phyloP scores from a whole-genome alignment of 768 basidiomycete genomes.

The Amanita rubescens region DNA sequence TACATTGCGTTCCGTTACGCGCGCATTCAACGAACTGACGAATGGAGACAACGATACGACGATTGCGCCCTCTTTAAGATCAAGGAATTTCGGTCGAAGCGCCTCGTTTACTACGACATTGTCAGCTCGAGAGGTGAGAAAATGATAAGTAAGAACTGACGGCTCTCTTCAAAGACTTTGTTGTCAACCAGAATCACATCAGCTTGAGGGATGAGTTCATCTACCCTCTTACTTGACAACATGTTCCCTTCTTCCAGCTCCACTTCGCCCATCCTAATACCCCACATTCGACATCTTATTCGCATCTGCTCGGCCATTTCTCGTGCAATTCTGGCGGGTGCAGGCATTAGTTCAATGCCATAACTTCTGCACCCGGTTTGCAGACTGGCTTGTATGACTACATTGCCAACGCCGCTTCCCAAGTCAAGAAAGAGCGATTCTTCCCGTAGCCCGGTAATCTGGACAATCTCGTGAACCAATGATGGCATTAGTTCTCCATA shows the following conservation, averaged over 20 bases:
- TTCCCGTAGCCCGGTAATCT: conserved; percentile 46
- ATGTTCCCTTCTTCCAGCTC: conserved; percentile 86
- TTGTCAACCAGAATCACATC: conserved; percentile 92
- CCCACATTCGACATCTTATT: conserved; percentile 88
- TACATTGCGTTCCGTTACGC: conserved; percentile 81
- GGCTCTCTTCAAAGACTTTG: conserved; percentile 68
- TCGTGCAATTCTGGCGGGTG: conserved; percentile 74
- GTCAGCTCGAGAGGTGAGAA: conserved; percentile 1
- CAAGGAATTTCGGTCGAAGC: conserved; percentile 83
- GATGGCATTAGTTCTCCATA: conserved; percentile 88
- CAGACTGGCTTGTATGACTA: conserved; percentile 72
- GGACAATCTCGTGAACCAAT: conserved; percentile 67
- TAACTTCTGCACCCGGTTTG: conserved; percentile 74
- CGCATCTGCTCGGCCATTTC: conserved; percentile 69
- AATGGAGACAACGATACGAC: conserved; percentile 88
- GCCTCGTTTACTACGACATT: conserved; percentile 69
- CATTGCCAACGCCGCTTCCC: conserved; percentile 83
- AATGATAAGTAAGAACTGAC: conserved; percentile 39
- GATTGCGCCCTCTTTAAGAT: conserved; percentile 87
- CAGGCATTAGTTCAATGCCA: conserved; percentile 72
- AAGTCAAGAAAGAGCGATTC: conserved; percentile 74
- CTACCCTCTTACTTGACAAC: conserved; percentile 57
- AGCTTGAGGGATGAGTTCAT: conserved; percentile 66
- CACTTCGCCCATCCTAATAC: conserved; percentile 64
- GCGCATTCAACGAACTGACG: conserved; percentile 61